These are phyloP conservation scores for Isatis tinctoria DNA, from an alignment of 345 rosid species.

Conservation along the genomic window DNA sequence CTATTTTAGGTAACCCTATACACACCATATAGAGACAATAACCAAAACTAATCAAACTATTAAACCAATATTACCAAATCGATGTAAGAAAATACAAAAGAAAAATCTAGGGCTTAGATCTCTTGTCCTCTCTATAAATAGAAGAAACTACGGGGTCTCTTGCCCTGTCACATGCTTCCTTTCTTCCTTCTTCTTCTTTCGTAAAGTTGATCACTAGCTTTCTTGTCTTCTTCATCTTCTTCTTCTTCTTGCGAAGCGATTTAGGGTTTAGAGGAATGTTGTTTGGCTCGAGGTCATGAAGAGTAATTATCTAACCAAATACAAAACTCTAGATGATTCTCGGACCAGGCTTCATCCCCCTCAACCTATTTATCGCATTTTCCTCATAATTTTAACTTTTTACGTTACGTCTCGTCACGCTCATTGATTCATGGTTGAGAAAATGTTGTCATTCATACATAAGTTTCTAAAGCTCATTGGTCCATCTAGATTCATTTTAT, in stretches of 20 bases:
- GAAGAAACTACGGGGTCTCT: conserved; percentile 16
- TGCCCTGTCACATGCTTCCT: conserved; percentile 7
- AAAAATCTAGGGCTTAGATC: conserved; percentile 23
- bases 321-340: conserved; percentile 37
- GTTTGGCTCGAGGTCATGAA: conserved; percentile 52
- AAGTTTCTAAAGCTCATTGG: neutral
- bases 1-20: conserved; percentile 29
- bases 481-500: neutral
- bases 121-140: conserved; percentile 30
- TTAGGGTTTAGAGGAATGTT: conserved; percentile 45
- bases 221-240: neutral
- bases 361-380: conserved; percentile 27
- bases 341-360: conserved; percentile 65
- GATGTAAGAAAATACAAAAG: conserved; percentile 23
- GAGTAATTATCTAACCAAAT: neutral
- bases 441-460: neutral
- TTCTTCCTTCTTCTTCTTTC: neutral
- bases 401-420: neutral
- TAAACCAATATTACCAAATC: conserved; percentile 20
- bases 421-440: neutral
- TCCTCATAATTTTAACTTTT: neutral
- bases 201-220: neutral
- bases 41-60: conserved; percentile 22
- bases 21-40: conserved; percentile 13
- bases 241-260: conserved; percentile 16